A percentile compares a stretch with the other conserved stretches of the same genome.
phyloP scores from a whole-genome alignment of 495 filamentous ascomycete genomes.

The Aspergillus sclerotiicarbonarius region DNA sequence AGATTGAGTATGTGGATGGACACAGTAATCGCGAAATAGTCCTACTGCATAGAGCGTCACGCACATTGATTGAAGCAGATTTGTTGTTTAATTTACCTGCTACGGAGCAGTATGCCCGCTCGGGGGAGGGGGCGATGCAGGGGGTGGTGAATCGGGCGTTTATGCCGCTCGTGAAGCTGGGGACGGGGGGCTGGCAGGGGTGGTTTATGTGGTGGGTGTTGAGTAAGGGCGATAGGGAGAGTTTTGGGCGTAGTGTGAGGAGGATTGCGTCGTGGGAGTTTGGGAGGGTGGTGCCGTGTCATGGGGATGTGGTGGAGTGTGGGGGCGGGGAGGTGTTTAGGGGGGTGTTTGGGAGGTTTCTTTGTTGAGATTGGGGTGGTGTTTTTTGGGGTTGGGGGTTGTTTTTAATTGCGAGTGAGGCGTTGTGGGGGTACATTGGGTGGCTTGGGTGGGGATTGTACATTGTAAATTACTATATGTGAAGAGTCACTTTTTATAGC shows the following conservation, averaged over 20 bases:
- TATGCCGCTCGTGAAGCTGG: slow-evolving; percentile 53
- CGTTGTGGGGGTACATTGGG: too few relatives aligned
- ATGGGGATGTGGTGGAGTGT: slow-evolving; percentile 1
- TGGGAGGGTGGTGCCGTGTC: not conserved
- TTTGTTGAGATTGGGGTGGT: too few relatives aligned
- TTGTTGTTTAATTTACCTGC: slow-evolving; percentile 87
- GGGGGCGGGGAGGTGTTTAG: not conserved
- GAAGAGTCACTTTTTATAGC: too few relatives aligned
- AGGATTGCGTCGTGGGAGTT: slow-evolving; percentile 47
- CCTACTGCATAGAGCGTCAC: slow-evolving; percentile 72
- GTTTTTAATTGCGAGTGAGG: too few relatives aligned
- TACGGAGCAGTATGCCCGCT: slow-evolving; percentile 75
- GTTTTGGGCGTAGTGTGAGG: slow-evolving; percentile 63
- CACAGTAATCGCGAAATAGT: slow-evolving; percentile 83
- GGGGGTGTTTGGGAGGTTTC: not conserved
- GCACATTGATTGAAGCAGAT: slow-evolving; percentile 82
- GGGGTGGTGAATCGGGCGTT: slow-evolving; percentile 66
- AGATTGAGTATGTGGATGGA: slow-evolving; percentile 72
- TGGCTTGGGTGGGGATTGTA: too few relatives aligned
- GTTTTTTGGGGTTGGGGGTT: too few relatives aligned
- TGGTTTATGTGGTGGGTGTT: slow-evolving; percentile 75
- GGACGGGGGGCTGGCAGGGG: slow-evolving; percentile 61
- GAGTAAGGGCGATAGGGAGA: slow-evolving; percentile 57
- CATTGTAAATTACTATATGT: too few relatives aligned
- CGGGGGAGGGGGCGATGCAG: slow-evolving; percentile 43